Base-by-base conservation (phyloP, 225 moss, liverwort and hornwort species). In the Pleurozium schreberi region DNA sequence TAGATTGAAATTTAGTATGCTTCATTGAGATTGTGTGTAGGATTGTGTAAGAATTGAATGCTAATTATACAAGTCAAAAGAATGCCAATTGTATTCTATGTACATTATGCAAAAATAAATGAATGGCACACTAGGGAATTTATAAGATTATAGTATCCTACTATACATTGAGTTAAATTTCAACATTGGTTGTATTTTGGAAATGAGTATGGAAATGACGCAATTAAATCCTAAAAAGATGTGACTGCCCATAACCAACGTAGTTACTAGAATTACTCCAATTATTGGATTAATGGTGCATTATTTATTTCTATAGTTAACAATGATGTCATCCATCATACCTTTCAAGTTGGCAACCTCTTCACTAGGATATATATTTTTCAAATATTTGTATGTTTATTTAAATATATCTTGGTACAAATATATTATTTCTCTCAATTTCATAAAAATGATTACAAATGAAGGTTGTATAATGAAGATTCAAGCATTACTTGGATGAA, bases 241-340 rank as follows among this genome's bases (percentile, higher is more conserved):
- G 3, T n/a, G 3, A 0, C 2, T 7, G 13, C 23, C 12, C 2
- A 17, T n/a, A 4, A 40, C 40, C 7, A 69, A 69, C 2, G 23
- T 40, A 22, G 13, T 40, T 13, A 69, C 69, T 3, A 69, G 25
- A 69, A 69, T n/a, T 40, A 40, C 5, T 70, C 0, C 3, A 1
- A 70, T 70, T 25, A 42, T 42, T 70, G 14, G 9, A 26, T 1
- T 5, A 27, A 43, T 15, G 8, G 0, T 15, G 9, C 43, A 71
- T 43, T 43, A 1, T 71, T 27, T 70, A 23, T 14, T 69, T 42
- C 26, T 42, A 70, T 4, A 26, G 0, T 40, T 8, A 42, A 26
- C 4, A 70, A 7, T 70, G 4, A 26, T 14, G 8, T 8, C 14
- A 70, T 26, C 26, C 15, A 36, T 36, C 6, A 66, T 0, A 36